Conservation (phyloP, 495 filamentous ascomycete species). For the Penicillium bialowiezense region DNA sequence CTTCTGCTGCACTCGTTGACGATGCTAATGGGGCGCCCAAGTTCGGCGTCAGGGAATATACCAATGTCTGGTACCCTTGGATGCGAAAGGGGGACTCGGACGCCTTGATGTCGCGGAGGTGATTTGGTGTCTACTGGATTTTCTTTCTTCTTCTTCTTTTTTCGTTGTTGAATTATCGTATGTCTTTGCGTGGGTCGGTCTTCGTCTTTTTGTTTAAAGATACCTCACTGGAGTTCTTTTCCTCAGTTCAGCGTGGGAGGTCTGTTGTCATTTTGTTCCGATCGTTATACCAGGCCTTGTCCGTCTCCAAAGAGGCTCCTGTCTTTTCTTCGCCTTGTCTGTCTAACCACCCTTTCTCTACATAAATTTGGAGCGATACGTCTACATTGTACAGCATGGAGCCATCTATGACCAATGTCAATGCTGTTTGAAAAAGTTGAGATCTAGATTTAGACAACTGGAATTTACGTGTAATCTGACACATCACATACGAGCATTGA, state of each 20-base stretch:
- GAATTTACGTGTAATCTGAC: not conserved
- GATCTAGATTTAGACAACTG: not conserved
- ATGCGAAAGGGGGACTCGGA: conserved; percentile 2
- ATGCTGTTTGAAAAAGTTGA: not conserved
- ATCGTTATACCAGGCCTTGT: not conserved
- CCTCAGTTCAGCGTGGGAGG: conserved; percentile 4
- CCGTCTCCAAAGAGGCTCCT: not conserved
- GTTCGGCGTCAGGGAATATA: conserved; percentile 4
- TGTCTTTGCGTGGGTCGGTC: conserved; percentile 8
- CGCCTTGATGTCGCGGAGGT: not conserved
- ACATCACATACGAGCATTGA: not conserved
- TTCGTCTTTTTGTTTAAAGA: conserved; percentile 7
- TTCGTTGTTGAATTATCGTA: not conserved
- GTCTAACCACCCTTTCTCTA: not conserved
- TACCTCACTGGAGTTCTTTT: conserved; percentile 6
- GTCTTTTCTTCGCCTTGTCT: not conserved
- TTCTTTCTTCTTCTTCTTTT: not conserved
- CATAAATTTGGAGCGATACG: not conserved
- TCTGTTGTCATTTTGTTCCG: not conserved
- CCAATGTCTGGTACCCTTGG: conserved; percentile 12
- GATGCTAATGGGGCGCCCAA: not conserved
- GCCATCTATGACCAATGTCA: not conserved
- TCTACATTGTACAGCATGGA: conserved; percentile 1
- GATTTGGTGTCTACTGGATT: not conserved
- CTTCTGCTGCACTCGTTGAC: not conserved